Percentiles rank a stretch among this genome's conserved stretches.
Evolutionary conservation across 768 basidiomycete genomes (phyloP).

Genomic region (Phylloporus sp.): DNA sequence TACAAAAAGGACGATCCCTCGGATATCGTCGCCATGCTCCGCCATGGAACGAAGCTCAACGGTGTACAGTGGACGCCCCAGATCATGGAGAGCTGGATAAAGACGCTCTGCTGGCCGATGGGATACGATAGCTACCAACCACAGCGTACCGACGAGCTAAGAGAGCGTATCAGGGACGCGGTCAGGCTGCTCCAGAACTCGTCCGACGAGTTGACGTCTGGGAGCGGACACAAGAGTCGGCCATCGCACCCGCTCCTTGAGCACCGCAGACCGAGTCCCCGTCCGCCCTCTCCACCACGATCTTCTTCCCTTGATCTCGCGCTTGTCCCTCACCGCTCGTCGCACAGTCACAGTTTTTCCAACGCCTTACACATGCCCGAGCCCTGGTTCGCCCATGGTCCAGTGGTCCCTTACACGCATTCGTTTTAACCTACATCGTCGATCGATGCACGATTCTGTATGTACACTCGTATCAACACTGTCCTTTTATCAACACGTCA

Average conservation of each 20-base stretch:
- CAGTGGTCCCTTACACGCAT: neutral
- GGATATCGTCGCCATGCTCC: slow-evolving; percentile 66
- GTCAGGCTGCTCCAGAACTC: slow-evolving; percentile 29
- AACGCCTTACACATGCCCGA: slow-evolving; percentile 20
- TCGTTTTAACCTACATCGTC: slow-evolving; percentile 15
- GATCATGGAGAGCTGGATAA: slow-evolving; percentile 54
- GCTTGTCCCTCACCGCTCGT: neutral
- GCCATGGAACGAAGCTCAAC: slow-evolving; percentile 50
- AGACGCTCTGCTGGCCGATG: slow-evolving; percentile 58
- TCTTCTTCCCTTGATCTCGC: slow-evolving; percentile 8
- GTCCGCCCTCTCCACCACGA: neutral
- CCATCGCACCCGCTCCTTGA: slow-evolving; percentile 9
- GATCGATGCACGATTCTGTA: slow-evolving; percentile 12
- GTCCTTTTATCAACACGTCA: slow-evolving; percentile 8
- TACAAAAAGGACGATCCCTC: slow-evolving; percentile 58
- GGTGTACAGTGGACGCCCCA: slow-evolving; percentile 51
- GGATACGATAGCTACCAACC: slow-evolving; percentile 48
- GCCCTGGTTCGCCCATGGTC: slow-evolving; percentile 15
- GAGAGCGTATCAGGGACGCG: slow-evolving; percentile 51
- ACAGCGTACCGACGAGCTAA: slow-evolving; percentile 41
- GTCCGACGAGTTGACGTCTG: slow-evolving; percentile 12
- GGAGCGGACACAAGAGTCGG: slow-evolving; percentile 4
- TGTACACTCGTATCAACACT: slow-evolving; percentile 6
- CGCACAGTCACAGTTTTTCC: slow-evolving; percentile 8
- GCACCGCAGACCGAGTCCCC: neutral